These are phyloP conservation scores for Pulveroboletus sp. DNA, from an alignment of 768 basidiomycete genomes.

Conservation along the genomic window DNA sequence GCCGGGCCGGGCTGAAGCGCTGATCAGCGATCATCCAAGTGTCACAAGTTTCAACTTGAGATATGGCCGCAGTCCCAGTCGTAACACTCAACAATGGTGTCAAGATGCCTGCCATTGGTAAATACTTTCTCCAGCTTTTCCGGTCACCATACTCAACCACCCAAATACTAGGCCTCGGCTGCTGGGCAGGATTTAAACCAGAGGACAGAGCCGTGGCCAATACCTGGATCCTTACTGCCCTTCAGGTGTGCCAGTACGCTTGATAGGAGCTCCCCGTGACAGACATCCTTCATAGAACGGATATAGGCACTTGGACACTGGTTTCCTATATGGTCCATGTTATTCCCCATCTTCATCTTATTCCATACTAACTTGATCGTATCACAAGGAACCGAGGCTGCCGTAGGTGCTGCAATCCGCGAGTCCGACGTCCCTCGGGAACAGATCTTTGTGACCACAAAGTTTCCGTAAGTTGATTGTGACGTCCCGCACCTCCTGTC, in stretches of 20 bases:
- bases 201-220: not conserved
- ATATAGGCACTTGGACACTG: constrained; percentile 47
- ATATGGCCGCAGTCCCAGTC: not conserved
- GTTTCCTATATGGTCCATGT: constrained; percentile 4
- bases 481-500: not conserved
- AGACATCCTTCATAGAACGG: constrained; percentile 21
- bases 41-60: no score
- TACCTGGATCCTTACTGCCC: not conserved
- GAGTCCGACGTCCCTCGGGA: constrained; percentile 44
- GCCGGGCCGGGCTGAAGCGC: no score
- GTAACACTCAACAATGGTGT: not conserved
- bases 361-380: not conserved
- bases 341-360: not conserved
- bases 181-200: not conserved
- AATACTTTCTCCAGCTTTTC: not conserved
- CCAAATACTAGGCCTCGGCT: not conserved
- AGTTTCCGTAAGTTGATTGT: constrained; percentile 36
- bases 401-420: constrained; percentile 44
- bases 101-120: constrained; percentile 4
- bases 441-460: constrained; percentile 51
- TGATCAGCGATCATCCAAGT: no score
- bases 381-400: constrained; percentile 37
- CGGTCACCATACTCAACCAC: not conserved
- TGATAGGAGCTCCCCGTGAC: not conserved
- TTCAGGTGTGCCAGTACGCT: not conserved